Conservation (phyloP, 1,284 basidiomycete genomes). For the Tilletia walkeri region DNA sequence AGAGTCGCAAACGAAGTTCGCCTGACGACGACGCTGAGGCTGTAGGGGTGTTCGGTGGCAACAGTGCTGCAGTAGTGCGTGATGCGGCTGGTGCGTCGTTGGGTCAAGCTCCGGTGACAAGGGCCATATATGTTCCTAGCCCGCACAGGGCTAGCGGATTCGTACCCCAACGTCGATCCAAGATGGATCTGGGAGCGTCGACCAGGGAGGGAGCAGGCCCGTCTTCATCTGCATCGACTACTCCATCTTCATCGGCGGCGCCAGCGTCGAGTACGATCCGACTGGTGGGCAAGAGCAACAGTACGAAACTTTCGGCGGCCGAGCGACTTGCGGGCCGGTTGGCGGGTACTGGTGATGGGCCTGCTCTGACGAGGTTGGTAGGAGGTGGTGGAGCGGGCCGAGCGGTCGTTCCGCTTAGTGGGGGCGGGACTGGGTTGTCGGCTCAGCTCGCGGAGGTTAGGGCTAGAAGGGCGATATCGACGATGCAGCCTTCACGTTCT, state of each 20-base stretch:
- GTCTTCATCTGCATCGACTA: neutral
- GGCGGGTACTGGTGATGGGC: neutral
- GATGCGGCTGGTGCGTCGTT: neutral
- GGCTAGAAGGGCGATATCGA: neutral
- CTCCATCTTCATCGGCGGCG: too few relatives aligned
- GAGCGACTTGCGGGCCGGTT: constrained; percentile 5
- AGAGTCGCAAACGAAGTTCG: constrained; percentile 10
- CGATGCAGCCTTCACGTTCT: too few relatives aligned
- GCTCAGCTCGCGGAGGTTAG: constrained; percentile 4
- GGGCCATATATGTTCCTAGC: constrained; percentile 2
- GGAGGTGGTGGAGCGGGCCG: too few relatives aligned
- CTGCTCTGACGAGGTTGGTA: neutral
- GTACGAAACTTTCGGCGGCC: neutral
- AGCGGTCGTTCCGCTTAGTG: too few relatives aligned
- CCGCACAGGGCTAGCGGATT: neutral
- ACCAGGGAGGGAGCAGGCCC: neutral
- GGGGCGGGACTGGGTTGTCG: neutral
- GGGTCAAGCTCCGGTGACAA: neutral
- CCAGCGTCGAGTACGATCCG: too few relatives aligned
- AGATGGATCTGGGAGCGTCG: neutral
- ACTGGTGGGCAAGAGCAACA: neutral
- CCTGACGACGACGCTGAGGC: constrained; percentile 7
- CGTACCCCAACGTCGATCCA: constrained; percentile 13
- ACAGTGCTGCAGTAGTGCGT: too few relatives aligned
- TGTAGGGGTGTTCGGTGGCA: neutral